These are phyloP conservation scores for Pseudofabraea citricarpa DNA, from an alignment of 2,329 filamentous ascomycete genomes.

Conservation along the genomic window DNA sequence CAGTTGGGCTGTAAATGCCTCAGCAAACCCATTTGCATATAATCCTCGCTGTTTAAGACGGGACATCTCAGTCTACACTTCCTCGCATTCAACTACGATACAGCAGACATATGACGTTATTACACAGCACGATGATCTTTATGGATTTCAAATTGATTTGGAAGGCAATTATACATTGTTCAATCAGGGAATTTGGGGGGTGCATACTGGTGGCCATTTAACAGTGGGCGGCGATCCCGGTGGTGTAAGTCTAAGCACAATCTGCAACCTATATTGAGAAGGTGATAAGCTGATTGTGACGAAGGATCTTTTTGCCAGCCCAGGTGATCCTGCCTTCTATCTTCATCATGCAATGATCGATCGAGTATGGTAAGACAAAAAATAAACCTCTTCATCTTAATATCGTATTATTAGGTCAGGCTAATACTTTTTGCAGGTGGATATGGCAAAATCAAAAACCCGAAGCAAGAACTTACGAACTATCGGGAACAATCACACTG, in stretches of 20 bases:
- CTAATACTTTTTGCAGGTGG: slow-evolving; percentile 22
- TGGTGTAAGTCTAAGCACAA: slow-evolving; percentile 30
- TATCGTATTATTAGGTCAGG: not conserved
- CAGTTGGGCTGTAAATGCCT: slow-evolving; percentile 26
- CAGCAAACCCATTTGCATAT: slow-evolving; percentile 26
- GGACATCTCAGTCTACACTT: slow-evolving; percentile 32
- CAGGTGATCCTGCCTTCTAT: slow-evolving; percentile 39
- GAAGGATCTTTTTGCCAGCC: slow-evolving; percentile 34
- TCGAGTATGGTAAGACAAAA: not conserved
- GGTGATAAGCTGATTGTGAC: no score
- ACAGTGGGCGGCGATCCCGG: slow-evolving; percentile 38
- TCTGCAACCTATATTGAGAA: no score
- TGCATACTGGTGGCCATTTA: slow-evolving; percentile 36
- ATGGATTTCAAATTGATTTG: slow-evolving; percentile 40
- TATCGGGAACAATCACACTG: slow-evolving; percentile 34
- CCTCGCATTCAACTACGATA: slow-evolving; percentile 31
- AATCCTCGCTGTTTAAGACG: slow-evolving; percentile 38
- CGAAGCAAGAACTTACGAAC: slow-evolving; percentile 16
- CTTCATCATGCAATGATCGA: slow-evolving; percentile 31
- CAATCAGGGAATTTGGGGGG: slow-evolving; percentile 25
- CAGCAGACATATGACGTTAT: slow-evolving; percentile 34
- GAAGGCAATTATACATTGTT: slow-evolving; percentile 27
- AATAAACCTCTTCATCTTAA: not conserved
- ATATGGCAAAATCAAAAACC: slow-evolving; percentile 40
- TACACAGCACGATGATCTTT: slow-evolving; percentile 30